Evolutionary conservation across 139 green algal species (phyloP), one percentile per base, ranked within the genome.

Genomic region (Chlamydomonas schloesseri): DNA sequence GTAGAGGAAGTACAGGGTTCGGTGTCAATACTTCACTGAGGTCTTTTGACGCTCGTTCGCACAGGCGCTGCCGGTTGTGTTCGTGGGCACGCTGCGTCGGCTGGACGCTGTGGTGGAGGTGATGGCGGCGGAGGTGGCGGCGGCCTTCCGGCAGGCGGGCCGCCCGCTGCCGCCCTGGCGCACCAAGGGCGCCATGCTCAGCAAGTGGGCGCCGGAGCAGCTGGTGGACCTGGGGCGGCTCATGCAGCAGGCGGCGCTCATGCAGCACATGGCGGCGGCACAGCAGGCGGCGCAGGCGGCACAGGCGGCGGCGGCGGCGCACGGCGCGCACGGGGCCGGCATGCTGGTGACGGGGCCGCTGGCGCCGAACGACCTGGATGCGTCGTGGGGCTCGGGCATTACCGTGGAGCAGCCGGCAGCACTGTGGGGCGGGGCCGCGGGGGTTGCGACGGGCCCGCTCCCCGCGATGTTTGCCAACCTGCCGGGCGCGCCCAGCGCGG

Each of bases 151-250:
- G 71, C 68, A 82, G 28, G 82, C 90, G n/a, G 88, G 88, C 3
- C 89, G 95, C 53, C 50, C 90, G 31, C 81, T 97, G 70, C 94
- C 94, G 17, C 94, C 94, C 20, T 97, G 94, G 94, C 90, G 94
- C 57, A 91, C 91, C 31, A 73, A 75, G 68, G 88, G 91, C 60
- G 93, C 91, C 28, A 83, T 96, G 87, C 85, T 96, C 15, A 92
- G 79, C 74, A 96, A 96, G 82, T 96, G 92, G 92, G 84, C 84
- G 4, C 85, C 86, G 2, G 55, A 50, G 9, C 81, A 90, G 37
- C 64, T 93, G 28, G 11, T 31, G 18, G 75, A 90, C 77, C 82
- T 94, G 11, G 75, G 73, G n/a, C 36, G 67, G 9, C 82, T 89
- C 37, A 85, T 94, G 65, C 53, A 65, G 33, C 79, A 73, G 28